Percentiles rank a stretch among this genome's conserved stretches.
These are phyloP conservation scores for Ensete ventricosum DNA, from an alignment of 176 grass and related monocot genomes.

Conservation along the genomic window DNA sequence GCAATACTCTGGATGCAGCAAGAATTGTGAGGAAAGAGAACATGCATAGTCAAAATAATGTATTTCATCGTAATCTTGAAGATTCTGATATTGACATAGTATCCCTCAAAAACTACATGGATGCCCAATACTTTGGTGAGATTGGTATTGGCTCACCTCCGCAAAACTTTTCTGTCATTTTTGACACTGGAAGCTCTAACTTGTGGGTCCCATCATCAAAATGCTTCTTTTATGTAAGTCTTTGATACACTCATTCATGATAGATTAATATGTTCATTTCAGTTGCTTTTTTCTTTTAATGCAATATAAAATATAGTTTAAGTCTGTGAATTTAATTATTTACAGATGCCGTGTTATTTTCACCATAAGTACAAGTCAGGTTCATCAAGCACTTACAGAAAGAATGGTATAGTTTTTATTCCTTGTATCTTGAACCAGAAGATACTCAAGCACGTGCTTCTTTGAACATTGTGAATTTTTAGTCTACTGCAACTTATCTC, in stretches of 20 bases:
- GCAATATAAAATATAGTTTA: not conserved
- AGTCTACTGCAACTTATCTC: not conserved
- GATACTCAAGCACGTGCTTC: not conserved
- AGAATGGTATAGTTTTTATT: conserved; percentile 39
- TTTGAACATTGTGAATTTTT: not conserved
- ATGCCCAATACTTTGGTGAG: conserved; percentile 81
- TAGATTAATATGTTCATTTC: not conserved
- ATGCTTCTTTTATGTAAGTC: conserved; percentile 81
- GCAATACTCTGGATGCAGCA: conserved; percentile 30
- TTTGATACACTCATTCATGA: not conserved
- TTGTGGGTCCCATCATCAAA: conserved; percentile 83
- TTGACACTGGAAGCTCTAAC: conserved; percentile 93
- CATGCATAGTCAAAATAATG: conserved; percentile 1
- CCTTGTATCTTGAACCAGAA: not conserved
- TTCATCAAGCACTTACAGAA: conserved; percentile 65
- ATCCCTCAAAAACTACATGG: conserved; percentile 75
- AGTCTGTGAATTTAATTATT: not conserved
- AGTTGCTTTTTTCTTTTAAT: not conserved
- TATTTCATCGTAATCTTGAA: conserved; percentile 15
- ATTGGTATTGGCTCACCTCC: conserved; percentile 66
- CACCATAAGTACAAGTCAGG: conserved; percentile 59
- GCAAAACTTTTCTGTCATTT: conserved; percentile 89
- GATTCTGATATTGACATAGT: conserved; percentile 34
- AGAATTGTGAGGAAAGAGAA: conserved; percentile 24
- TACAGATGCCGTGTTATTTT: conserved; percentile 79